Base-by-base conservation (phyloP, 2,329 filamentous ascomycete genomes). In the Cladophialophora immunda region DNA sequence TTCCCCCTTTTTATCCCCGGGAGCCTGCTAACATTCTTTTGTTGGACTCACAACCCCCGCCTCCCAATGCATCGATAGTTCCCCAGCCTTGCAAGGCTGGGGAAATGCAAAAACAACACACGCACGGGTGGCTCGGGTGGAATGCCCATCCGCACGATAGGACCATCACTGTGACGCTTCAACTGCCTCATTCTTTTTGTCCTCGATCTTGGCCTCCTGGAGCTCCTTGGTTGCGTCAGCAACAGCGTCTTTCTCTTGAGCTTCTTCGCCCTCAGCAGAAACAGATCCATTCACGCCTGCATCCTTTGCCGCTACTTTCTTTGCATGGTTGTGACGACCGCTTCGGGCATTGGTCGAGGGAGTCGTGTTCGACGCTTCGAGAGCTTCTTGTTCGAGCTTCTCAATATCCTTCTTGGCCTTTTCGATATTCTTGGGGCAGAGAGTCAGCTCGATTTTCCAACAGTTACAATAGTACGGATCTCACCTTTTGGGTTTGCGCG, bases 391-490 rank as follows among this genome's bases (percentile, higher is more conserved):
- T 73, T 90, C 87, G 52, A 98, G 87, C 73, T 90, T 89, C 78
- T 94, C 92, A 70, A 99, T 96, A 80, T 97, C 93, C 81, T 94
- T 94, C 85, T 97, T 91, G 68, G 95, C 95, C 82, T 97, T 97
- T 71, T 93, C 92, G 68, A 98, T 90, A 85, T 99, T 99, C 95
- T 98, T 75, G 30, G 82, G 76, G 66, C 27, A 67, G 70, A 52
- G 32, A 69, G 59, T 65, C 47, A 62, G 66, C 32, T 58, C 50
- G 30, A 25, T 4, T 50, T 50, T 4, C 17, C n/a, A 55, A 41
- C 36, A 41, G 27, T 15, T 7, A 13, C 15, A 15, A 17, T 4
- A 55, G 19, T 34, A 34, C 25, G 34, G 2, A n/a, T 19, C 90
- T 85, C 82, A 97, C 95, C 83, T 92, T 91, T 78, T 95, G 88